Base-by-base conservation (phyloP, 2,329 filamentous ascomycete genomes). In the Cryoendolithus antarcticus region DNA sequence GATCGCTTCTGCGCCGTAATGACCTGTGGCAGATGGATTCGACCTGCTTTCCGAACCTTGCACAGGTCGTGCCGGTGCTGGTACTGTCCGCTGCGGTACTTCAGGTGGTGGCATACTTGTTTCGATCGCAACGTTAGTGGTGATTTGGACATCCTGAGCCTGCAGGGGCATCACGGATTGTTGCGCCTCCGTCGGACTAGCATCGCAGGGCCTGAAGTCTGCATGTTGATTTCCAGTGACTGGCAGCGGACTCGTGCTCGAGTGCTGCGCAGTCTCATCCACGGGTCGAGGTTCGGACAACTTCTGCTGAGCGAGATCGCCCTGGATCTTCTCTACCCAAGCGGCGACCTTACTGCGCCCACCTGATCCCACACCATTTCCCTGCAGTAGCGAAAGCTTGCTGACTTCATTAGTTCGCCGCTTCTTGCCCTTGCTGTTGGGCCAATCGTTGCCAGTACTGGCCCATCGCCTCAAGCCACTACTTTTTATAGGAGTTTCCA, bases 381-480 rank as follows among this genome's bases (percentile, higher is more conserved):
- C 48, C 54, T 55, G 48, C 56, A 56, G 57, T 56, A 67, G 40
- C 30, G 46, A 41, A 48, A 44, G 56, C 44, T 27, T 60, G 44
- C 35, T 48, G 48, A 31, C 58, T 48, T 24, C 46, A 28, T 54
- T 55, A 2, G 54, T 61, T 38, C 58, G 60, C 39, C 62, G 52
- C 37, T 58, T 57, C 52, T 70, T 70, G 32, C 40, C 49, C 43
- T 51, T 55, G 36, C 48, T 48, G 51, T 53, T 44, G 46, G 67
- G 66, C 52, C 66, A 70, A 40, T 70, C 65, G 7, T 65, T 58
- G 7, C 67, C 67, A 39, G 66, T 69, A 48, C 67, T 71, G 19
- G 64, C 63, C 67, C 67, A 71, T 44, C 67, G 53, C 35, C 67
- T 56, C 34, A 70, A 53, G 2, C 65, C 66, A 12, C 66, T 62